phyloP scores from a whole-genome alignment of 495 filamentous ascomycete genomes.

The Annulohypoxylon bovei region DNA sequence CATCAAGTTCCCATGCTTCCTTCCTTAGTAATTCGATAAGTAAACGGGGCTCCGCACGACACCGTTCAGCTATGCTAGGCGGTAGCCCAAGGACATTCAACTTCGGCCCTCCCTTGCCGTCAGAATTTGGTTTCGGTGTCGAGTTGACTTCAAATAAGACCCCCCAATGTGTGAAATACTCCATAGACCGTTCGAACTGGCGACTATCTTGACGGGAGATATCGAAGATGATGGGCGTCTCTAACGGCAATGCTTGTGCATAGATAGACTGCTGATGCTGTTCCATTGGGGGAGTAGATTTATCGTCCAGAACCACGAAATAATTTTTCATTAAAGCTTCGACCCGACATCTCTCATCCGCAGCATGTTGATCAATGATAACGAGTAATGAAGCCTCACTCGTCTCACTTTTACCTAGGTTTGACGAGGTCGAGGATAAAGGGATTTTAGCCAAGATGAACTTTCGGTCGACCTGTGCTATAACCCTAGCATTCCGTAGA shows the following conservation, averaged over 20 bases:
- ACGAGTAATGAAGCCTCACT: slow-evolving; percentile 61
- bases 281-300: slow-evolving; percentile 2
- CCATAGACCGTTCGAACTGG: slow-evolving; percentile 63
- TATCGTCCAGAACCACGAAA: slow-evolving; percentile 33
- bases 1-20: slow-evolving; percentile 71
- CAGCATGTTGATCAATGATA: slow-evolving; percentile 93
- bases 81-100: slow-evolving; percentile 71
- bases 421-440: slow-evolving; percentile 15
- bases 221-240: slow-evolving; percentile 69
- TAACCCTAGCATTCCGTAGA: slow-evolving; percentile 69
- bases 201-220: slow-evolving; percentile 65
- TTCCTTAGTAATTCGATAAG: slow-evolving; percentile 75
- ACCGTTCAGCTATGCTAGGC: slow-evolving; percentile 76
- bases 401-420: not conserved
- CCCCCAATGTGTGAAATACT: slow-evolving; percentile 76
- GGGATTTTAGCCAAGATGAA: slow-evolving; percentile 79
- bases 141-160: slow-evolving; percentile 65
- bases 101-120: slow-evolving; percentile 3
- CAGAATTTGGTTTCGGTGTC: not conserved
- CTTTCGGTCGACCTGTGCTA: slow-evolving; percentile 89
- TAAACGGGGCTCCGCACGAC: slow-evolving; percentile 73
- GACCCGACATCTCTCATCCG: slow-evolving; percentile 86
- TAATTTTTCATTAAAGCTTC: slow-evolving; percentile 69
- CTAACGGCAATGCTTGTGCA: slow-evolving; percentile 45
- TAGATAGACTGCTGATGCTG: slow-evolving; percentile 4